Percentiles rank a stretch among this genome's conserved stretches.
phyloP scores from a whole-genome alignment of 2,329 filamentous ascomycete genomes.

The Beauveria sp. region DNA sequence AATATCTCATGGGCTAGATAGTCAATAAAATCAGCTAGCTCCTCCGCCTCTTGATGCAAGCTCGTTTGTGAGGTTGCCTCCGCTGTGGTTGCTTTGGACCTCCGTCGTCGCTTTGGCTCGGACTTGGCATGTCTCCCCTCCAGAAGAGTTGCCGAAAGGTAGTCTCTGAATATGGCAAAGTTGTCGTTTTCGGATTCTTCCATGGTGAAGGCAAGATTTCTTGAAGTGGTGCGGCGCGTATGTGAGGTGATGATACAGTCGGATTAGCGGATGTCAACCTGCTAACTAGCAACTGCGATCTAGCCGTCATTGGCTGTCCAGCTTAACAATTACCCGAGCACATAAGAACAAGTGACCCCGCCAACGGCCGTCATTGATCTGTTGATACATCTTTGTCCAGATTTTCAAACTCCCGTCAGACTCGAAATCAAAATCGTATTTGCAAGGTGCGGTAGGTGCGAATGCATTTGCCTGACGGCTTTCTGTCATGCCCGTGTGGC shows the following conservation, averaged over 20 bases:
- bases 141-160: conserved; percentile 61
- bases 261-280: conserved; percentile 1
- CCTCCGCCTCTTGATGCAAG: conserved; percentile 42
- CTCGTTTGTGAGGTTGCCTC: conserved; percentile 14
- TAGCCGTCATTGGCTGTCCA: conserved; percentile 1
- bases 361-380: not conserved
- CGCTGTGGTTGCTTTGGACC: conserved; percentile 16
- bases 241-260: conserved; percentile 2
- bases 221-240: not conserved
- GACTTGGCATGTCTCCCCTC: conserved; percentile 43
- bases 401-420: not conserved
- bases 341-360: not conserved
- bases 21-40: conserved; percentile 73
- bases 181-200: conserved; percentile 18
- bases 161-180: conserved; percentile 62
- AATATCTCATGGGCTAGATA: conserved; percentile 69
- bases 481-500: not conserved
- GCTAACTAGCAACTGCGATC: not conserved
- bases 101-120: conserved; percentile 39
- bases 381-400: not conserved
- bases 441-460: not conserved
- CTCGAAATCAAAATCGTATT: not conserved
- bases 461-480: not conserved
- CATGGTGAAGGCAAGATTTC: not conserved
- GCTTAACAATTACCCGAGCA: not conserved